Percentiles rank a stretch among this genome's conserved stretches.
phyloP scores from a whole-genome alignment of 805 yeast genomes.

The Hanseniaspora lindneri region DNA sequence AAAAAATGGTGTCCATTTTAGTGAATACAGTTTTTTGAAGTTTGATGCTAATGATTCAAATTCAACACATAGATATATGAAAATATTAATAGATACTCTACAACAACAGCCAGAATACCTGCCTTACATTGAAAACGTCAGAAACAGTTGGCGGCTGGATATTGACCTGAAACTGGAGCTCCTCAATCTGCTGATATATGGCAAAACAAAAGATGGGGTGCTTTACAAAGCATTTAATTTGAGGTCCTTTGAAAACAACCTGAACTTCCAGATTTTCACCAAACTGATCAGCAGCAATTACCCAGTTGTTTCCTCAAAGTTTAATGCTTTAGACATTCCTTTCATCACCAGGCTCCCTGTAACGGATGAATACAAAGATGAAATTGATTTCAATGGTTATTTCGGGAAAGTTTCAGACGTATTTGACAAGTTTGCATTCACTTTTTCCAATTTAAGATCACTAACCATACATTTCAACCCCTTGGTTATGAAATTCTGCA shows the following conservation, averaged over 20 bases:
- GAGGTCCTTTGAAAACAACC: slow-evolving; percentile 9
- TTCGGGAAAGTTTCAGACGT: background rate
- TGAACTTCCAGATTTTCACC: slow-evolving; percentile 7
- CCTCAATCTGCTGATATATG: background rate
- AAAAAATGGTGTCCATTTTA: background rate
- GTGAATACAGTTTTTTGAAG: background rate
- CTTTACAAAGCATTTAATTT: background rate
- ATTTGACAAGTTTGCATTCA: background rate
- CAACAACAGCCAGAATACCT: background rate
- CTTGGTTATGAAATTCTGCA: background rate
- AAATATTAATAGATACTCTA: background rate
- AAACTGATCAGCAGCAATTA: background rate
- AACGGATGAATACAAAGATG: background rate
- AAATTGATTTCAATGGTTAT: background rate
- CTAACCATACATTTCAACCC: slow-evolving; percentile 15
- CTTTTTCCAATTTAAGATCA: slow-evolving; percentile 1
- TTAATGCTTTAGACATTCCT: slow-evolving; percentile 3
- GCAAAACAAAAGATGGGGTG: background rate
- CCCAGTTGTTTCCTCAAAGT: background rate
- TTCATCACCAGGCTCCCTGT: background rate
- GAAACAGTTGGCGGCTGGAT: slow-evolving; percentile 12
- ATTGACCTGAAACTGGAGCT: background rate
- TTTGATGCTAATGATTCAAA: background rate
- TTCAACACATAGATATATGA: background rate
- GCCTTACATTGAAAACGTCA: background rate